Percentiles rank a stretch among this genome's conserved stretches.
phyloP scores from a whole-genome alignment of 176 grass and related monocot species.

The Oryza australiensis region DNA sequence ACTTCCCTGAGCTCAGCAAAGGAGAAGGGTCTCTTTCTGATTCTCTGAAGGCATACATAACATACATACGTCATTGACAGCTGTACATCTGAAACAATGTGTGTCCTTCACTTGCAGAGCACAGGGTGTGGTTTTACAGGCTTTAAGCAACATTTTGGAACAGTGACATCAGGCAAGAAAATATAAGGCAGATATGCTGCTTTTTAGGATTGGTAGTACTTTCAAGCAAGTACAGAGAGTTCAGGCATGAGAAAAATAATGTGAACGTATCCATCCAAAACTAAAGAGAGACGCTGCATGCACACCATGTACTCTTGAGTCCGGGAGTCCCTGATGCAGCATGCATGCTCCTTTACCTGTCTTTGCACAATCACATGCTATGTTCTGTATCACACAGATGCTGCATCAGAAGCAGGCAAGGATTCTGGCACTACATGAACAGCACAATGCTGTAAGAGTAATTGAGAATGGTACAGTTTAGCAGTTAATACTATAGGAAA shows the following conservation, averaged over 20 bases:
- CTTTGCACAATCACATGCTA: slow-evolving; percentile 30
- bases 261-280: background rate
- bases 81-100: background rate
- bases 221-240: slow-evolving; percentile 6
- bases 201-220: slow-evolving; percentile 24
- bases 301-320: background rate
- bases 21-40: background rate
- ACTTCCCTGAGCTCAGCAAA: background rate
- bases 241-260: background rate
- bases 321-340: background rate
- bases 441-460: background rate
- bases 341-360: slow-evolving; percentile 3
- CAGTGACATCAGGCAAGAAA: slow-evolving; percentile 15
- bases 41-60: background rate
- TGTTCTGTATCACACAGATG: background rate
- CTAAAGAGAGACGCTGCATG: background rate
- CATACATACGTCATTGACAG: background rate
- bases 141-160: slow-evolving; percentile 25
- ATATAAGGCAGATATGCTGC: slow-evolving; percentile 14
- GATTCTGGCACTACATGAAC: slow-evolving; percentile 20
- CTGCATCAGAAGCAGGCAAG: slow-evolving; percentile 18
- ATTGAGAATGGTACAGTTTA: background rate
- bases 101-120: slow-evolving; percentile 8
- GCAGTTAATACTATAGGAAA: background rate
- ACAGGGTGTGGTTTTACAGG: slow-evolving; percentile 6